Base-by-base conservation (phyloP, 2,329 filamentous ascomycete species). In the Achaetomium macrosporum region DNA sequence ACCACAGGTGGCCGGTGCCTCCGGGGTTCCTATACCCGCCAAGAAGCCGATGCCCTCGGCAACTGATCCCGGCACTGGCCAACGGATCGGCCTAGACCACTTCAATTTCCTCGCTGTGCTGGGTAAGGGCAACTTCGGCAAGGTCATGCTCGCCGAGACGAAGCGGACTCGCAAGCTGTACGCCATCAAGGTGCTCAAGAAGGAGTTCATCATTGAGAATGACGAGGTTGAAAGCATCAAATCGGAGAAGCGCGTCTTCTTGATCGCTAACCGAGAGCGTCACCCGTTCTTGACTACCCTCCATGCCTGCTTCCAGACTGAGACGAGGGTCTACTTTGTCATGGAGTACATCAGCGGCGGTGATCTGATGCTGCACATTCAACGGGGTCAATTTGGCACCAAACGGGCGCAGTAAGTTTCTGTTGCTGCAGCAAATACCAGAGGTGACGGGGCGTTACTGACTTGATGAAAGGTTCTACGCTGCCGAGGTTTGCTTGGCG, bases 291-390 rank as follows among this genome's bases (percentile, higher is more conserved):
- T 99, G 61, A 85, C 95, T 45, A 99, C 88, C 66, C 75, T 99
- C 37, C 93, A 99, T 68, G 93, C 93, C 50, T 99, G 93, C 74
- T 99, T 99, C 81, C 93, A 99, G 73, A 99, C 93, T 0, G 93
- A 99, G 70, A 99, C 93, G 7, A 80, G 93, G 63, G 91, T 99
- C 19, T 99, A 99, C 75, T 99, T 99, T 67, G 93, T 99, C 59
- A 97, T 97, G 92, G 93, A 99, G 73, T 99, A 99, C 69, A 90
- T 99, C 59, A 96, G 90, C 67, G 93, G 93, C 75, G 93, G 93
- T 74, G 93, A 99, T 78, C 73, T 99, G 68, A 99, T 99, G 93
- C 77, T 97, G 72, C 93, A 99, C 73, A 99, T 99, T 68, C 93
- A 99, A 70, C 84, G 93, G 55, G 92, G 92, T 16, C 89, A 95